These are phyloP conservation scores for Neoboletus subvelutipes DNA, from an alignment of 768 basidiomycete species.

Conservation along the genomic window DNA sequence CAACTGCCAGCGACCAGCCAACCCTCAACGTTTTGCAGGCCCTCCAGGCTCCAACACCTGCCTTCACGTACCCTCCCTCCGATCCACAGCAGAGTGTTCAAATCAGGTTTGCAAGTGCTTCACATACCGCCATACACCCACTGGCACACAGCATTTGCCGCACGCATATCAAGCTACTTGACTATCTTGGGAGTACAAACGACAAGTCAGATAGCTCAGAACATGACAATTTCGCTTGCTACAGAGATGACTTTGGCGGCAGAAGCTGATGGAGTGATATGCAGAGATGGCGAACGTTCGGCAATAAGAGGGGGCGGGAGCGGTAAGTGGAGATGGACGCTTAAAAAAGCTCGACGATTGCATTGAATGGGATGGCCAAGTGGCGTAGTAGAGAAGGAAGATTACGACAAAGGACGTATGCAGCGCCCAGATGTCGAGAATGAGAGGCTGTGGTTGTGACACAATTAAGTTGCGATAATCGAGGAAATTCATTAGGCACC, in stretches of 20 bases:
- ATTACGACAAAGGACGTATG: constrained; percentile 8
- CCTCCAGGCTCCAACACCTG: constrained; percentile 67
- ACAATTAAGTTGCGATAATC: too few relatives aligned
- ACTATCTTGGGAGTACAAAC: constrained; percentile 51
- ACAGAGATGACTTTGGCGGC: constrained; percentile 76
- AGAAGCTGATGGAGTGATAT: constrained; percentile 68
- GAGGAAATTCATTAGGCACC: too few relatives aligned
- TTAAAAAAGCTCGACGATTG: constrained; percentile 65
- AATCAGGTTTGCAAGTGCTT: constrained; percentile 74
- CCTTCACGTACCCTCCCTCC: constrained; percentile 62
- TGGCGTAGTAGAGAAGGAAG: neutral
- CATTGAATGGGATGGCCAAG: constrained; percentile 73
- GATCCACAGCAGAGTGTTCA: constrained; percentile 65
- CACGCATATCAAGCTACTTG: constrained; percentile 60
- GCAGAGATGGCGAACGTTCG: constrained; percentile 64
- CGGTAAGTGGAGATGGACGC: constrained; percentile 67
- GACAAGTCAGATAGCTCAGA: constrained; percentile 71
- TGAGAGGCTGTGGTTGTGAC: constrained; percentile 11
- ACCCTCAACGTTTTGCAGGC: constrained; percentile 82
- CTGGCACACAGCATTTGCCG: constrained; percentile 61
- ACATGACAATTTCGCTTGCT: constrained; percentile 68
- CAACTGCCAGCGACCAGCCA: too few relatives aligned
- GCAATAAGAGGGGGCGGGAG: constrained; percentile 39
- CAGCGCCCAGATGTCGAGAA: constrained; percentile 12
- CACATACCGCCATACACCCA: constrained; percentile 83